These are phyloP conservation scores for Sphagnum tenellum DNA, from an alignment of 225 moss, liverwort and hornwort genomes.

Conservation along the genomic window DNA sequence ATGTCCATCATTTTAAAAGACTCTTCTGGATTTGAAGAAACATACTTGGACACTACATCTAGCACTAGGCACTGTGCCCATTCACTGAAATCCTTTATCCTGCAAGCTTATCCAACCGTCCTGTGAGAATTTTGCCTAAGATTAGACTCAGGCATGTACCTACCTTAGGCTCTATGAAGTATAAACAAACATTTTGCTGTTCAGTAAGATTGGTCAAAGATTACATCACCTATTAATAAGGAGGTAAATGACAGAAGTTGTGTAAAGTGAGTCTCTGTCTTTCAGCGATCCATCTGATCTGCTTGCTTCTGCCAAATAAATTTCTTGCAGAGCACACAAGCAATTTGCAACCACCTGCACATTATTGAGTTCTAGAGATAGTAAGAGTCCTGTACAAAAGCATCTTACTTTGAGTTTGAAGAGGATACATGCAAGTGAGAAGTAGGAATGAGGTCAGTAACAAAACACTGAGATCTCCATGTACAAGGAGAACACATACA, in stretches of 20 bases:
- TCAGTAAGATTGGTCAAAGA: too few species aligned
- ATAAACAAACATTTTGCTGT: too few species aligned
- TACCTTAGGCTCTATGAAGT: too few species aligned
- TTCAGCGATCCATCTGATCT: slow-evolving; percentile 62
- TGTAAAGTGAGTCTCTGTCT: slow-evolving; percentile 77
- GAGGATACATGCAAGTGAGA: too few species aligned
- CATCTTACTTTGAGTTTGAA: too few species aligned
- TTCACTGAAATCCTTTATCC: slow-evolving; percentile 94
- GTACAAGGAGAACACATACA: too few species aligned
- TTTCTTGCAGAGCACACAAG: slow-evolving; percentile 83
- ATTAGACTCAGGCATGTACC: too few species aligned
- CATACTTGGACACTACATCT: slow-evolving; percentile 86
- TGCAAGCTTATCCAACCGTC: slow-evolving; percentile 13
- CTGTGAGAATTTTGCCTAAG: not conserved
- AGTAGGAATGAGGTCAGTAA: too few species aligned
- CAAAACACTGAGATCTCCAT: too few species aligned
- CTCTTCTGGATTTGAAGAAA: slow-evolving; percentile 72
- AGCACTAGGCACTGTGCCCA: slow-evolving; percentile 97
- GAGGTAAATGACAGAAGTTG: slow-evolving; percentile 62
- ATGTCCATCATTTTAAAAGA: slow-evolving; percentile 91
- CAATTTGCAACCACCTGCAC: slow-evolving; percentile 92
- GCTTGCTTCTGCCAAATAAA: slow-evolving; percentile 66
- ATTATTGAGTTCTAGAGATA: not conserved
- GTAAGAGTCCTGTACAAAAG: too few species aligned
- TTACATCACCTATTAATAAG: slow-evolving; percentile 69